These are phyloP conservation scores for Dioscorea dumetorum DNA, from an alignment of 106 monocot genomes.

Conservation along the genomic window DNA sequence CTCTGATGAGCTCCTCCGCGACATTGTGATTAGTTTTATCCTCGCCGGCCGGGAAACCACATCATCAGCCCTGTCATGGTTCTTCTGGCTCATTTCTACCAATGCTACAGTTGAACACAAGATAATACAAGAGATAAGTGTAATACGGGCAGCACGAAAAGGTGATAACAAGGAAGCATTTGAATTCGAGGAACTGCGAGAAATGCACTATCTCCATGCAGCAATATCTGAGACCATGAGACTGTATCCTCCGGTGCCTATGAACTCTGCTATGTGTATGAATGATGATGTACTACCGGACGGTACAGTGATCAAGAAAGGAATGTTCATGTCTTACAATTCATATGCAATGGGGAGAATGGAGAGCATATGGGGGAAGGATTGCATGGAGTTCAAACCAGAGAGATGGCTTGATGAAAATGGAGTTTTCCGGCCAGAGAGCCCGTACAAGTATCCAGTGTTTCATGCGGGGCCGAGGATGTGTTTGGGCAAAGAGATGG, in stretches of 20 bases:
- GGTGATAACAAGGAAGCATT: not conserved
- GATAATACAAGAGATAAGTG: not conserved
- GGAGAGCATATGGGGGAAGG: conserved; percentile 5
- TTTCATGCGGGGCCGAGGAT: conserved; percentile 9
- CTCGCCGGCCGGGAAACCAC: conserved; percentile 10
- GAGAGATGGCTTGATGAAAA: conserved; percentile 7
- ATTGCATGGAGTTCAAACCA: conserved; percentile 7
- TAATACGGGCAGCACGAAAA: not conserved
- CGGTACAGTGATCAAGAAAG: not conserved
- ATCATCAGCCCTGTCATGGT: conserved; percentile 8
- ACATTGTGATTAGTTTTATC: conserved; percentile 9
- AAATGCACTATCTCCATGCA: conserved; percentile 9
- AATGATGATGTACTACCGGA: conserved; percentile 7
- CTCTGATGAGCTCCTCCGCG: conserved; percentile 3
- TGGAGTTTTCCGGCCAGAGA: not conserved
- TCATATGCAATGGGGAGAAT: conserved; percentile 5
- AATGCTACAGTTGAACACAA: not conserved
- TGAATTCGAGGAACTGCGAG: not conserved
- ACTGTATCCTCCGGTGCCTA: conserved; percentile 10
- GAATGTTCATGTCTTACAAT: not conserved
- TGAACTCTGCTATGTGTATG: not conserved
- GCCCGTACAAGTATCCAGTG: conserved; percentile 9
- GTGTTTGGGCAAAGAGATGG: conserved; percentile 17
- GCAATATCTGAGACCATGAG: conserved; percentile 6
- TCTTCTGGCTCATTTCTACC: conserved; percentile 5